Evolutionary conservation across 1,139 yeast species (phyloP).

Genomic region (Scheffersomyces illinoinensis): DNA sequence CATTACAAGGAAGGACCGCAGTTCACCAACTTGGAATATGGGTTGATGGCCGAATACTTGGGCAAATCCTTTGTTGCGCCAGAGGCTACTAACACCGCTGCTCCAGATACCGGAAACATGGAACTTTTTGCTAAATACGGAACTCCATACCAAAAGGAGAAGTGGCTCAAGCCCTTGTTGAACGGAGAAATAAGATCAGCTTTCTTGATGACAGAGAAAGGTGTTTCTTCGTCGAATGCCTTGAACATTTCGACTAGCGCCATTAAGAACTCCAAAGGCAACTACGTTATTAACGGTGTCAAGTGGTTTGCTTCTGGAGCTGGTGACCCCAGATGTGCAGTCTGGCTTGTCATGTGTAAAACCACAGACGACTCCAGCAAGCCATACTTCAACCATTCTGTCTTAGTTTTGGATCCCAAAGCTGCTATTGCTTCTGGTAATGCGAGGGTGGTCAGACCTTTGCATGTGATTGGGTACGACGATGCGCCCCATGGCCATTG

Average conservation of each 20-base stretch:
- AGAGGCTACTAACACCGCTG: slow-evolving; percentile 63
- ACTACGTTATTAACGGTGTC: slow-evolving; percentile 61
- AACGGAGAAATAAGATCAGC: slow-evolving; percentile 66
- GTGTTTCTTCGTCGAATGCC: slow-evolving; percentile 67
- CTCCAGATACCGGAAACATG: slow-evolving; percentile 81
- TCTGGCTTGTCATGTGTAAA: slow-evolving; percentile 70
- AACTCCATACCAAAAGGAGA: slow-evolving; percentile 48
- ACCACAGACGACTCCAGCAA: slow-evolving; percentile 40
- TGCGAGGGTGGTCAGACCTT: slow-evolving; percentile 54
- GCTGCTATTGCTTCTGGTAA: slow-evolving; percentile 53
- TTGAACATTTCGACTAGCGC: slow-evolving; percentile 60
- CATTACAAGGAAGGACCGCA: slow-evolving; percentile 65
- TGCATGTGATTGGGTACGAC: slow-evolving; percentile 62
- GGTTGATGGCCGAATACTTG: slow-evolving; percentile 68
- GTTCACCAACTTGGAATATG: slow-evolving; percentile 66
- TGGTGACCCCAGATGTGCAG: slow-evolving; percentile 65
- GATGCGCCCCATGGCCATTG: slow-evolving; percentile 79
- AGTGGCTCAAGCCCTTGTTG: slow-evolving; percentile 58
- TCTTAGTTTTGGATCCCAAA: slow-evolving; percentile 57
- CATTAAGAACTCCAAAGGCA: slow-evolving; percentile 40
- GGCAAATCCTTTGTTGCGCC: slow-evolving; percentile 61
- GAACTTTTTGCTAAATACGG: slow-evolving; percentile 67
- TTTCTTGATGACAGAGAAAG: slow-evolving; percentile 71
- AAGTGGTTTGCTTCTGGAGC: slow-evolving; percentile 82
- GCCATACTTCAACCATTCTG: slow-evolving; percentile 57